Base-by-base conservation (phyloP, 768 basidiomycete species). In the Paxillus ammoniavirescens region DNA sequence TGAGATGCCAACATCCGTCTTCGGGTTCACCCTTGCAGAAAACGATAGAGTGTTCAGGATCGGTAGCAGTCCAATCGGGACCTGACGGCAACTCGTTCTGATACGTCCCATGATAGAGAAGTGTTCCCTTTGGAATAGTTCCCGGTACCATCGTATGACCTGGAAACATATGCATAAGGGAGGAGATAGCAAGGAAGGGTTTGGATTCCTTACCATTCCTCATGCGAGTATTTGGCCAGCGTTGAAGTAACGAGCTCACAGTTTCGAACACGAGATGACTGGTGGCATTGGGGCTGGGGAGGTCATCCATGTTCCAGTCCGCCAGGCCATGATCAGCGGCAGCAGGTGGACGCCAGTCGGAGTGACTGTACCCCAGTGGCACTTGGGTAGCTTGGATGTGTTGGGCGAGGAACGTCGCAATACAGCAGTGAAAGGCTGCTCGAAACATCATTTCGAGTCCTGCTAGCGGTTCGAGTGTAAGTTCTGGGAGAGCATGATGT, bases 171-270 rank as follows among this genome's bases (percentile, higher is more conserved):
- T 18, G 36, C 15, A 56, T 8, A 9, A 33, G 31, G 7, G 31
- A 4, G 21, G 26, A 26, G 31, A 33, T 59, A 50, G 18, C 55
- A 21, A 21, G 21, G 21, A 21, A 3, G 47, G 15, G 8, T 9
- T 17, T 13, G 4, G 18, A 41, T 41, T 14, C 23, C 64, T 49
- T 42, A 72, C 75, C 73, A 57, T 77, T 75, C n/a, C 75, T 64
- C 63, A 76, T 74, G 6, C 72, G 69, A 1, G 75, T 75, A 47
- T 76, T 74, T 3, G 73, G 70, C 75, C 75, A 77, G 47, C 65
- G 74, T 44, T 73, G 73, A 5, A 75, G 57, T 13, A 74, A 38
- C 2, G 73, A 59, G 9, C 53, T 42, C 8, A 53, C 56, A 4
- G 58, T 59, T 38, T 59, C 57, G 41, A 59, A 54, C 18, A 59